Evolutionary conservation across 2,329 filamentous ascomycete species (phyloP).

Genomic region (Penicillium rolfsii): DNA sequence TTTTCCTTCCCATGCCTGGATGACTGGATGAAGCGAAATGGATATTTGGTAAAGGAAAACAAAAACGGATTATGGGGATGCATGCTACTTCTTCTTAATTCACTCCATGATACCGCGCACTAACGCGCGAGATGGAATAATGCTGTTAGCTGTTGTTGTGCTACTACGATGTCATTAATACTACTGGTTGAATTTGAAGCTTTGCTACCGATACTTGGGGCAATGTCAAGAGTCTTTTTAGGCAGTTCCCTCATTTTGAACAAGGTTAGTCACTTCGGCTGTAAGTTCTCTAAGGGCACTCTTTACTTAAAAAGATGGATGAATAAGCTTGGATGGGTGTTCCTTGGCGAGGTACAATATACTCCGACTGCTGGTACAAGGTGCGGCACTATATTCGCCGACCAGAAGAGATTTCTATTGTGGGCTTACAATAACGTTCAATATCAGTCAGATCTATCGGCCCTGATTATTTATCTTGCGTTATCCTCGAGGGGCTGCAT

Average conservation of each 20-base stretch:
- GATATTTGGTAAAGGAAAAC: constrained; percentile 4
- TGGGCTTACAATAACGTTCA: not conserved
- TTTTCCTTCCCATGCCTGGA: not conserved
- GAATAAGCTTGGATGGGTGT: not conserved
- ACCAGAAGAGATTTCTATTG: not conserved
- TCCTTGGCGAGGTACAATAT: not conserved
- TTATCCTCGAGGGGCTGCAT: not conserved
- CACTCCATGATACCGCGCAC: constrained; percentile 8
- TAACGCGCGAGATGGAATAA: not conserved
- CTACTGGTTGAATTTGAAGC: constrained; percentile 9
- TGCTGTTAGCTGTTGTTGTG: constrained; percentile 2
- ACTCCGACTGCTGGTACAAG: not conserved
- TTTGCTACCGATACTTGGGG: constrained; percentile 14
- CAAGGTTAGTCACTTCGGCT: not conserved
- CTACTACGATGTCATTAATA: constrained; percentile 19
- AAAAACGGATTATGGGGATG: not conserved
- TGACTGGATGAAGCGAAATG: not conserved
- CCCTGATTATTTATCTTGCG: too few species aligned
- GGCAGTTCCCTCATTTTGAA: not conserved
- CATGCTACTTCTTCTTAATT: not conserved
- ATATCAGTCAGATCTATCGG: too few species aligned
- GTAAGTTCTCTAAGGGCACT: not conserved
- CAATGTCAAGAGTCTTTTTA: constrained; percentile 1
- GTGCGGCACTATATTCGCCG: not conserved
- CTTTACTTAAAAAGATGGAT: not conserved